These are phyloP conservation scores for Artomyces pyxidatus DNA, from an alignment of 768 basidiomycete genomes.

Conservation along the genomic window DNA sequence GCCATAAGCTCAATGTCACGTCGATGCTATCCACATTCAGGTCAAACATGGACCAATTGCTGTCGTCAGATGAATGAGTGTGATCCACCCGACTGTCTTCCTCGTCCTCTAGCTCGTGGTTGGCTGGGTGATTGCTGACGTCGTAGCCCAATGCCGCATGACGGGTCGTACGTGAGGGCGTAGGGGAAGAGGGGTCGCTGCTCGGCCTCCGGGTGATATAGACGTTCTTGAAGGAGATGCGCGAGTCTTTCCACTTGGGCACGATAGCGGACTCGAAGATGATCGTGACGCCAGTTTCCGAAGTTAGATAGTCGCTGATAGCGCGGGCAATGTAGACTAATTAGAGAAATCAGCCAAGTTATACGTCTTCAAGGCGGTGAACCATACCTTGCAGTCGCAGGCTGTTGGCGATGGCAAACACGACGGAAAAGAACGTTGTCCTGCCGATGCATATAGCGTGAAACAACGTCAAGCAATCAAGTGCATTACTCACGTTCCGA, in stretches of 20 bases:
- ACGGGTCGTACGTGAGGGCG: conserved; percentile 29
- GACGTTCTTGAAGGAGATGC: conserved; percentile 94
- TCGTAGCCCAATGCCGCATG: conserved; percentile 65
- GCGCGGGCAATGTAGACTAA: conserved; percentile 77
- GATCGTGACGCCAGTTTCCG: conserved; percentile 88
- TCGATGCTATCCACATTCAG: conserved; percentile 92
- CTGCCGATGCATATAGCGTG: conserved; percentile 27
- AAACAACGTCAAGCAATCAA: neutral
- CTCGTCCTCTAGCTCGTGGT: conserved; percentile 60
- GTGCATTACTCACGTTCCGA: conserved; percentile 69
- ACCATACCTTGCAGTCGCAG: conserved; percentile 67
- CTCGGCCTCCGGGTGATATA: conserved; percentile 78
- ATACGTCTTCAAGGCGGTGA: neutral
- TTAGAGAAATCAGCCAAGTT: conserved; percentile 7
- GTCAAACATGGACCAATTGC: conserved; percentile 87
- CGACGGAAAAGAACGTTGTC: conserved; percentile 91
- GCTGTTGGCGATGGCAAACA: conserved; percentile 86
- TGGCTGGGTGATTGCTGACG: conserved; percentile 67
- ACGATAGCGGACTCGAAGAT: conserved; percentile 98
- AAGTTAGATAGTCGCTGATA: conserved; percentile 88
- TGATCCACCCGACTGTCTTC: conserved; percentile 21
- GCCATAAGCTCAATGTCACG: conserved; percentile 82
- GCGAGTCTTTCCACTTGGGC: conserved; percentile 94
- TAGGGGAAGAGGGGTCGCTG: neutral
- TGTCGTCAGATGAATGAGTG: conserved; percentile 43